These are phyloP conservation scores for Coemansia reversa DNA, from an alignment of 192 early-diverging fungal species.

Conservation along the genomic window DNA sequence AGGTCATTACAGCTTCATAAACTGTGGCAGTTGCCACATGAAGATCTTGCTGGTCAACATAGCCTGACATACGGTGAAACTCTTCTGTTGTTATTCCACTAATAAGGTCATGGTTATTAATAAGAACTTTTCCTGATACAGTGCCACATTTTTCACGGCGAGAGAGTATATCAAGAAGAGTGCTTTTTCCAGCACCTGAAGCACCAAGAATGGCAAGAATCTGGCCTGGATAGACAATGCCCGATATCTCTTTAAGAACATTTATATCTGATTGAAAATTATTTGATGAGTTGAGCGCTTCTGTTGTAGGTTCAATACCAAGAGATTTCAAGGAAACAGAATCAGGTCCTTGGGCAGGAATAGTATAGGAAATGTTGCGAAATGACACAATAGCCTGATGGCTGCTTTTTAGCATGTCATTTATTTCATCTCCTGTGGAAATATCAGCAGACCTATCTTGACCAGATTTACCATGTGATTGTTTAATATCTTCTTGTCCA, in stretches of 20 bases:
- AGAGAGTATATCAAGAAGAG: slow-evolving; percentile 87
- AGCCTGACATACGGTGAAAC: slow-evolving; percentile 73
- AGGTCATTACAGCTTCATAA: slow-evolving; percentile 82
- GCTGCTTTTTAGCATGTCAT: slow-evolving; percentile 26
- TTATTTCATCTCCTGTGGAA: slow-evolving; percentile 15
- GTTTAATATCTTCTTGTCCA: background rate
- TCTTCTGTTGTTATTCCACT: slow-evolving; percentile 52
- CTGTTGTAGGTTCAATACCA: background rate
- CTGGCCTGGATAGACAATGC: slow-evolving; percentile 76
- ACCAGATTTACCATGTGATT: background rate
- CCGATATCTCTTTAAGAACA: slow-evolving; percentile 67
- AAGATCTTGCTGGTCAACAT: slow-evolving; percentile 91
- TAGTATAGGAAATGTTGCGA: slow-evolving; percentile 43
- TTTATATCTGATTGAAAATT: slow-evolving; percentile 1
- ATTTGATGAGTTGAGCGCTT: background rate
- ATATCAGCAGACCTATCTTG: background rate
- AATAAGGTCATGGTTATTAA: slow-evolving; percentile 71
- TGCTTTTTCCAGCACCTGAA: slow-evolving; percentile 91
- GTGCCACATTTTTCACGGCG: slow-evolving; percentile 66
- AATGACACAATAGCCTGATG: slow-evolving; percentile 34
- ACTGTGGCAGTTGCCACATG: slow-evolving; percentile 84
- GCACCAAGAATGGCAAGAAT: slow-evolving; percentile 93
- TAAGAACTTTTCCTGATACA: slow-evolving; percentile 75
- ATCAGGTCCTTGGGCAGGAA: slow-evolving; percentile 27
- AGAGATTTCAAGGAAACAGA: slow-evolving; percentile 16